Conservation (phyloP, 352 stramenopile genomes). For the Phytophthora idaei region DNA sequence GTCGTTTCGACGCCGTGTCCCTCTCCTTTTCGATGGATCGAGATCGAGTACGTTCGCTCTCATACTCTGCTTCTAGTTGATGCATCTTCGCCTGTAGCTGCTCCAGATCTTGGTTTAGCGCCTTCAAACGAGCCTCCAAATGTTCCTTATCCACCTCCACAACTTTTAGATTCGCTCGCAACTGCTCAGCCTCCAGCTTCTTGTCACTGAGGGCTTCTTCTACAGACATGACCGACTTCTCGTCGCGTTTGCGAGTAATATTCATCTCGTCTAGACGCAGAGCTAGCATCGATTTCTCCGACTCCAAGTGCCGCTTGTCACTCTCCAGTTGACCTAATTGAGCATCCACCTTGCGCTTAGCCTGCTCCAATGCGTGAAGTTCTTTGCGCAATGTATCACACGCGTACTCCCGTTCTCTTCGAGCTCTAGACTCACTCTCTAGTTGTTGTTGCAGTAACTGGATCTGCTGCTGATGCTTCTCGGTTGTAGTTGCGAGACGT, state of each 20-base stretch:
- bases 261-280: slow-evolving; percentile 33
- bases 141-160: slow-evolving; percentile 49
- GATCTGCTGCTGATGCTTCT: slow-evolving; percentile 24
- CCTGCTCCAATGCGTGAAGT: slow-evolving; percentile 28
- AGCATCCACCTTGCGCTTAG: slow-evolving; percentile 28
- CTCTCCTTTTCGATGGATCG: slow-evolving; percentile 49
- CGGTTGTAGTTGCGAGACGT: neutral
- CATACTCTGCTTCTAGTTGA: slow-evolving; percentile 33
- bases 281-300: slow-evolving; percentile 35
- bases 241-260: slow-evolving; percentile 21
- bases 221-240: slow-evolving; percentile 22
- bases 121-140: slow-evolving; percentile 29
- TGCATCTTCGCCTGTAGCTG: slow-evolving; percentile 29
- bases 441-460: slow-evolving; percentile 26
- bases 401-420: slow-evolving; percentile 28
- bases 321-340: slow-evolving; percentile 38
- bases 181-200: slow-evolving; percentile 59
- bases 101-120: slow-evolving; percentile 46
- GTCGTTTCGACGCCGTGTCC: slow-evolving; percentile 30
- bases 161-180: slow-evolving; percentile 41
- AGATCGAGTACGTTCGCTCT: slow-evolving; percentile 33
- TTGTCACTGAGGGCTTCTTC: slow-evolving; percentile 36
- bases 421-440: slow-evolving; percentile 18
- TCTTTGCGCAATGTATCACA: slow-evolving; percentile 36
- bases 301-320: slow-evolving; percentile 45